Conservation (phyloP, 441 rosid species). For the Rhodomyrtus psidioides region DNA sequence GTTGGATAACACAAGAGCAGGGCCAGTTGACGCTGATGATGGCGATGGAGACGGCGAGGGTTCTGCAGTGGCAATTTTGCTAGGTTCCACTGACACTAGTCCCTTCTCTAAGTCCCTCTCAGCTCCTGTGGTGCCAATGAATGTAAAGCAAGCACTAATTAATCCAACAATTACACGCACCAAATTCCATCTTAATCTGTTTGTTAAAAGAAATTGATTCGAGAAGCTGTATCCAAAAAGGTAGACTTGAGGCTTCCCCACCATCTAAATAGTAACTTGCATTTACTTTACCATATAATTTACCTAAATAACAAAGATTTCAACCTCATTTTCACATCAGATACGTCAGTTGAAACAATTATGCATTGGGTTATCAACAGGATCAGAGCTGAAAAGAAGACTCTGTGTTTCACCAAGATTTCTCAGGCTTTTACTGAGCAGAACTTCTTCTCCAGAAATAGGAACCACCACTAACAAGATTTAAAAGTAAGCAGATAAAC, state of each 20-base stretch:
- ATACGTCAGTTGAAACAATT: background rate
- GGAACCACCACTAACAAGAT: background rate
- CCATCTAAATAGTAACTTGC: background rate
- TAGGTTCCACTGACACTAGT: slow-evolving; percentile 16
- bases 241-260: background rate
- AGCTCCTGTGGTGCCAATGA: slow-evolving; percentile 25
- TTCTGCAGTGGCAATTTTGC: slow-evolving; percentile 33
- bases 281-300: background rate
- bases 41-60: slow-evolving; percentile 76
- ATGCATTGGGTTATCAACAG: background rate
- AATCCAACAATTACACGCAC: background rate
- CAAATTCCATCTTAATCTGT: background rate
- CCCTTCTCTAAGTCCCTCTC: slow-evolving; percentile 73
- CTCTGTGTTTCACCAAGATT: background rate
- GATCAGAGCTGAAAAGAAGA: background rate
- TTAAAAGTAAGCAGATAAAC: background rate
- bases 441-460: background rate
- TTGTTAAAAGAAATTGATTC: background rate
- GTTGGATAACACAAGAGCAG: slow-evolving; percentile 78
- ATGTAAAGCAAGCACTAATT: background rate
- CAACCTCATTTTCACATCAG: background rate
- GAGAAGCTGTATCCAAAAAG: background rate
- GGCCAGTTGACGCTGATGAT: slow-evolving; percentile 60
- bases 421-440: background rate
- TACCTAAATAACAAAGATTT: background rate